Evolutionary conservation across 192 early-diverging fungal genomes (phyloP).

Genomic region (Podila clonocystis): DNA sequence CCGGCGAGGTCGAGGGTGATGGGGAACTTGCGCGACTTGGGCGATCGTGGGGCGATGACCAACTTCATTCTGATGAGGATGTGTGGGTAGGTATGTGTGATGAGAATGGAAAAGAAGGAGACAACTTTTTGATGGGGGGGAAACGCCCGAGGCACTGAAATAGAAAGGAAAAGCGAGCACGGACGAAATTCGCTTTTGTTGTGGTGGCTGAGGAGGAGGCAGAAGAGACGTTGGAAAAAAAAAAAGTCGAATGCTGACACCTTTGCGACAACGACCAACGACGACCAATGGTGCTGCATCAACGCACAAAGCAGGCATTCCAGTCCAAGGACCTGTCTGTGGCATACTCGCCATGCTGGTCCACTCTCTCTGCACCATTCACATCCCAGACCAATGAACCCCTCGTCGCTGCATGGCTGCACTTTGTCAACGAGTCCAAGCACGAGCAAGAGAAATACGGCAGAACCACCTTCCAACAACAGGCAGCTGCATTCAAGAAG

Average conservation of each 20-base stretch:
- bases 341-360: constrained; percentile 35
- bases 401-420: constrained; percentile 27
- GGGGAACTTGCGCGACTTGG: constrained; percentile 57
- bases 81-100: not conserved
- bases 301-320: constrained; percentile 51
- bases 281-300: constrained; percentile 50
- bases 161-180: not conserved
- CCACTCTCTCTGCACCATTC: constrained; percentile 25
- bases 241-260: not conserved
- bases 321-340: constrained; percentile 51
- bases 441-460: constrained; percentile 47
- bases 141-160: not conserved
- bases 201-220: not conserved
- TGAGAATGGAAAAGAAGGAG: not conserved
- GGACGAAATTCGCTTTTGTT: constrained; percentile 3
- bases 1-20: constrained; percentile 69
- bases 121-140: not conserved
- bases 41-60: constrained; percentile 54
- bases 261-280: not conserved
- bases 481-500: constrained; percentile 45
- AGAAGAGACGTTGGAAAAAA: not conserved
- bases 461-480: constrained; percentile 40
- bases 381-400: not conserved
- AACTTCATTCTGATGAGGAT: constrained; percentile 57
- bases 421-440: constrained; percentile 33